phyloP scores from a whole-genome alignment of 495 filamentous ascomycete species.

The Hamigera avellanea region DNA sequence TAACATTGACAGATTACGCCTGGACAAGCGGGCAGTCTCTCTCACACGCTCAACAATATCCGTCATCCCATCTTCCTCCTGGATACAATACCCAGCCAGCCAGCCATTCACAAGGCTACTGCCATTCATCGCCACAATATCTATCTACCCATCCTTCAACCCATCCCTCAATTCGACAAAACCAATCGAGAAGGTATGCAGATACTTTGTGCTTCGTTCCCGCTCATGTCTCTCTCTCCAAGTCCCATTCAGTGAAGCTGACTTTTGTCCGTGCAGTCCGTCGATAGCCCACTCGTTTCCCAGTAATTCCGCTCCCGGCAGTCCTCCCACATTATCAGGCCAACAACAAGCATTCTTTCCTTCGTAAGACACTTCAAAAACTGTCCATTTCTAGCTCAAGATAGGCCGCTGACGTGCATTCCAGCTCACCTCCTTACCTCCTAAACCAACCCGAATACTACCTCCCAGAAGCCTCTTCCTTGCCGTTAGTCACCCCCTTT shows the following conservation, averaged over 20 bases:
- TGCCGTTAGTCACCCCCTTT: conserved; percentile 11
- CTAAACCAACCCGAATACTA: conserved; percentile 21
- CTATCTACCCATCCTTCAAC: conserved; percentile 9
- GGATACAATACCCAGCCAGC: conserved; percentile 8
- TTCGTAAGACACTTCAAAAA: conserved; percentile 4
- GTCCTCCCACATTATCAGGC: conserved; percentile 10
- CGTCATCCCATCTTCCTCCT: conserved; percentile 5
- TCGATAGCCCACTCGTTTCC: conserved; percentile 3
- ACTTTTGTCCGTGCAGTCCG: neutral
- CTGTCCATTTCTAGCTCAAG: neutral
- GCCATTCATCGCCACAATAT: conserved; percentile 12
- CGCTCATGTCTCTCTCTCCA: conserved; percentile 5
- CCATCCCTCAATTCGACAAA: conserved; percentile 6
- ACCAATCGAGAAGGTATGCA: conserved; percentile 13
- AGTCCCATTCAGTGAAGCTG: conserved; percentile 7
- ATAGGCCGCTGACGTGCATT: conserved; percentile 1
- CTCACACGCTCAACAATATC: conserved; percentile 7
- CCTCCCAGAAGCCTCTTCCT: conserved; percentile 12
- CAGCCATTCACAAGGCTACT: conserved; percentile 9
- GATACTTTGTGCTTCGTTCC: neutral
- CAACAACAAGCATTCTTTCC: conserved; percentile 8
- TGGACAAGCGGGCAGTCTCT: conserved; percentile 13
- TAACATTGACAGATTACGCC: conserved; percentile 12
- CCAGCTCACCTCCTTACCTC: conserved; percentile 13
- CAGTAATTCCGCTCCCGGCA: conserved; percentile 10